Conservation (phyloP, 495 filamentous ascomycete species). For the Penicillium turbatum region DNA sequence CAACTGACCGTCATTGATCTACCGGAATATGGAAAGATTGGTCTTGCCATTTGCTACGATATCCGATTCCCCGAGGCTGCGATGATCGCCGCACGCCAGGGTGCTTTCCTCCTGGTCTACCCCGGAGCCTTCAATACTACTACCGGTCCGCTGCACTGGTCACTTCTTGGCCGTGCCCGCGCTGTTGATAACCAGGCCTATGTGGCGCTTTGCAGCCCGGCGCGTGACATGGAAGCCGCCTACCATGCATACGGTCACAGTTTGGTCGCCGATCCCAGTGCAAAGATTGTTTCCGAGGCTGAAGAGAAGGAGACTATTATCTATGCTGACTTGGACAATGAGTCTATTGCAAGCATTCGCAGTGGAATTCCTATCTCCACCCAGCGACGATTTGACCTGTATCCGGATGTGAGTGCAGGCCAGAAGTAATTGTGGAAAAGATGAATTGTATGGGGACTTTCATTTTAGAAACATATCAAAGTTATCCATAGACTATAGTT, state of each 20-base stretch:
- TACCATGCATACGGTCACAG: slow-evolving; percentile 95
- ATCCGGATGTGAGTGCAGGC: slow-evolving; percentile 72
- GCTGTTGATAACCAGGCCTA: slow-evolving; percentile 95
- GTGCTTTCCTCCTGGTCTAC: slow-evolving; percentile 80
- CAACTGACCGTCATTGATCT: slow-evolving; percentile 76
- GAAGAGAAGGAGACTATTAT: slow-evolving; percentile 73
- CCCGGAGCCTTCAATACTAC: slow-evolving; percentile 95
- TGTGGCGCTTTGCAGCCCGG: slow-evolving; percentile 88
- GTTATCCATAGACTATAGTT: not conserved
- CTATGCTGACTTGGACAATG: slow-evolving; percentile 66
- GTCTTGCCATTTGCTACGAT: slow-evolving; percentile 93
- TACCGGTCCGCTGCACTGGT: slow-evolving; percentile 90
- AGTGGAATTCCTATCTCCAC: slow-evolving; percentile 77
- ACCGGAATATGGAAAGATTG: slow-evolving; percentile 80
- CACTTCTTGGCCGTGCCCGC: slow-evolving; percentile 71
- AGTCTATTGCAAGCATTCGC: slow-evolving; percentile 69
- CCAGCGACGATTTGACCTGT: slow-evolving; percentile 93
- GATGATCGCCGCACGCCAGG: slow-evolving; percentile 80
- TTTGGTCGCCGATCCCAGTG: slow-evolving; percentile 85
- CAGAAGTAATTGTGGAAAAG: slow-evolving; percentile 14
- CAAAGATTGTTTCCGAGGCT: slow-evolving; percentile 66
- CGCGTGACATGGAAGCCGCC: slow-evolving; percentile 67
- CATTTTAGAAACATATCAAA: not conserved
- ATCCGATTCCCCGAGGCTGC: slow-evolving; percentile 93
- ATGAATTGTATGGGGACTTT: not conserved